Evolutionary conservation across 805 yeast species (phyloP).

Genomic region (Pichia insulana): DNA sequence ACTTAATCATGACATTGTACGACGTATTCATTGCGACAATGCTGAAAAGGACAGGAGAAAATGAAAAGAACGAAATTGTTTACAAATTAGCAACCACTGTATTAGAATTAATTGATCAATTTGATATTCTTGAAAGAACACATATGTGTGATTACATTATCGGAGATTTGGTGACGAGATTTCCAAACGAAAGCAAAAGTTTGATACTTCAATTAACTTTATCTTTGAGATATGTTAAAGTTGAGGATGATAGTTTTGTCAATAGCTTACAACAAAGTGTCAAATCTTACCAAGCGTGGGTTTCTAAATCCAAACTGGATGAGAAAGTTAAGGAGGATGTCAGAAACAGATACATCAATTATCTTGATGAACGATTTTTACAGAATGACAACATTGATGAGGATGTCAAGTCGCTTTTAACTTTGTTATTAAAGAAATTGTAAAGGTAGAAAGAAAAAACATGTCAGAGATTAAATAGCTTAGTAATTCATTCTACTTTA

Average conservation of each 20-base stretch:
- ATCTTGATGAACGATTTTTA: conserved; percentile 22
- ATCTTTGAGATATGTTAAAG: conserved; percentile 48
- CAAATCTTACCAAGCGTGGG: conserved; percentile 55
- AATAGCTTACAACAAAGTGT: conserved; percentile 59
- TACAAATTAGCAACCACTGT: conserved; percentile 30
- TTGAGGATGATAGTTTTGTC: conserved; percentile 38
- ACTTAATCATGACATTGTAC: conserved; percentile 60
- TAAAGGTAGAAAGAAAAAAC: neutral
- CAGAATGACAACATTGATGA: conserved; percentile 14
- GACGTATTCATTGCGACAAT: conserved; percentile 54
- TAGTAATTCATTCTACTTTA: conserved; percentile 18
- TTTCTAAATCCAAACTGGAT: conserved; percentile 30
- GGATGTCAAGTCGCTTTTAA: conserved; percentile 14
- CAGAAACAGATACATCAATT: conserved; percentile 26
- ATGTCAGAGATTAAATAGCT: neutral
- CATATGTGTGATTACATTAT: conserved; percentile 61
- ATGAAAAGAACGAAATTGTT: conserved; percentile 1
- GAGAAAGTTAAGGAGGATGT: conserved; percentile 26
- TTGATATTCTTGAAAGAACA: conserved; percentile 58
- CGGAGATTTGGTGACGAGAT: conserved; percentile 38
- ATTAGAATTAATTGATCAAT: conserved; percentile 56
- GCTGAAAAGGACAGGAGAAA: conserved; percentile 22
- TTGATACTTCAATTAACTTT: conserved; percentile 48
- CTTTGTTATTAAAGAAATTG: conserved; percentile 19
- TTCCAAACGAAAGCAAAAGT: conserved; percentile 33